Percentiles rank a stretch among this genome's conserved stretches.
Evolutionary conservation across 768 basidiomycete genomes (phyloP).

Genomic region (Suillus plorans): DNA sequence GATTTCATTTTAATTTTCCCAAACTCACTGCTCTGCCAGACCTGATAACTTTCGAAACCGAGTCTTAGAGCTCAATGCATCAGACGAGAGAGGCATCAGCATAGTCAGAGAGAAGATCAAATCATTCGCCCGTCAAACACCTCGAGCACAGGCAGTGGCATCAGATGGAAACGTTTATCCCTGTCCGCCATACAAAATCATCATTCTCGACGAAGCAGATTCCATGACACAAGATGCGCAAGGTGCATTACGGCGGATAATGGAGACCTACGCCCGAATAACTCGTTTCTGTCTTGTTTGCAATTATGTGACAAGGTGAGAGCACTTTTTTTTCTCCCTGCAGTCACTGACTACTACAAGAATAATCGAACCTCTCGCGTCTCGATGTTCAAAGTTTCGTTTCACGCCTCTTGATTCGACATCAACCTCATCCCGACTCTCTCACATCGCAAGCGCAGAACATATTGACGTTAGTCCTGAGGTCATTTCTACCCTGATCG

Average conservation of each 20-base stretch:
- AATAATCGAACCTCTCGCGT: conserved; percentile 97
- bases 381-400: conserved; percentile 98
- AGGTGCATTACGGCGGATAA: conserved; percentile 93
- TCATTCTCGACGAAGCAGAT: conserved; percentile 98
- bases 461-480: conserved; percentile 53
- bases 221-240: conserved; percentile 99
- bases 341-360: conserved; percentile 39
- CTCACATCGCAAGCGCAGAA: conserved; percentile 80
- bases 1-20: neutral
- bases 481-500: conserved; percentile 74
- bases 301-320: conserved; percentile 97
- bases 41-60: conserved; percentile 93
- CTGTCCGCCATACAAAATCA: conserved; percentile 97
- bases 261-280: conserved; percentile 98
- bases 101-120: conserved; percentile 99
- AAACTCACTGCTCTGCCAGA: conserved; percentile 38
- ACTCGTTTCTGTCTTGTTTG: conserved; percentile 98
- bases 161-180: conserved; percentile 86
- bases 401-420: conserved; percentile 87
- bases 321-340: conserved; percentile 1
- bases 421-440: conserved; percentile 73
- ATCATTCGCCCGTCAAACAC: conserved; percentile 91
- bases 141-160: conserved; percentile 70
- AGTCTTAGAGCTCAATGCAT: conserved; percentile 96
- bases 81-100: conserved; percentile 95